Conservation (phyloP, 2,329 filamentous ascomycete species). For the Aspergillus ruber region DNA sequence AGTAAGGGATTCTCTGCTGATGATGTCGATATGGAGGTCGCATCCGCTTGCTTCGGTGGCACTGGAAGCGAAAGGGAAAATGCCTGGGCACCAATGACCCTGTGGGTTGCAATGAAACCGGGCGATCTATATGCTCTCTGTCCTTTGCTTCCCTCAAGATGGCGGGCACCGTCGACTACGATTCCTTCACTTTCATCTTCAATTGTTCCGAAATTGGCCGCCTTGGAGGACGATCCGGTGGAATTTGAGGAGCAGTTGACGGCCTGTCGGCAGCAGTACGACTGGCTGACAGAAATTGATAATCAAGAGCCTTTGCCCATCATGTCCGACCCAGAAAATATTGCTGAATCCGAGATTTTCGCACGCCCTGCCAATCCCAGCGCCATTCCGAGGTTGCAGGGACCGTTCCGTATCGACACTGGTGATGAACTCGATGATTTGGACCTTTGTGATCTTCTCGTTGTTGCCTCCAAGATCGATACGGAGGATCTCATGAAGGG, state of each 20-base stretch:
- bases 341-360: conserved; percentile 48
- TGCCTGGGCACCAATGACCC: conserved; percentile 87
- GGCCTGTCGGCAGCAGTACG: conserved; percentile 49
- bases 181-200: conserved; percentile 77
- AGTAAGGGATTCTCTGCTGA: conserved; percentile 84
- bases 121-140: conserved; percentile 92
- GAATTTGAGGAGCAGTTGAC: conserved; percentile 41
- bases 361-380: conserved; percentile 48
- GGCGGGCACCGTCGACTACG: conserved; percentile 69
- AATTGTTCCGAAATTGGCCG: conserved; percentile 64
- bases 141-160: conserved; percentile 78
- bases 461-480: conserved; percentile 48
- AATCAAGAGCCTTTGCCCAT: conserved; percentile 45
- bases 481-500: conserved; percentile 47
- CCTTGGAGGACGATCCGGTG: conserved; percentile 35
- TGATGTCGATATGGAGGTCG: conserved; percentile 87
- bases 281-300: conserved; percentile 54
- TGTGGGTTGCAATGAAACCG: conserved; percentile 93
- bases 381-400: conserved; percentile 55
- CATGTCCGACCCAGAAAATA: conserved; percentile 31
- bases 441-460: conserved; percentile 56
- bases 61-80: conserved; percentile 51
- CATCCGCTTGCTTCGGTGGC: conserved; percentile 83
- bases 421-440: conserved; percentile 47
- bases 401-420: conserved; percentile 51